Percentiles rank a stretch among this genome's conserved stretches.
Conservation (phyloP, 176 grass and related monocot genomes). For the Cocos nucifera region DNA sequence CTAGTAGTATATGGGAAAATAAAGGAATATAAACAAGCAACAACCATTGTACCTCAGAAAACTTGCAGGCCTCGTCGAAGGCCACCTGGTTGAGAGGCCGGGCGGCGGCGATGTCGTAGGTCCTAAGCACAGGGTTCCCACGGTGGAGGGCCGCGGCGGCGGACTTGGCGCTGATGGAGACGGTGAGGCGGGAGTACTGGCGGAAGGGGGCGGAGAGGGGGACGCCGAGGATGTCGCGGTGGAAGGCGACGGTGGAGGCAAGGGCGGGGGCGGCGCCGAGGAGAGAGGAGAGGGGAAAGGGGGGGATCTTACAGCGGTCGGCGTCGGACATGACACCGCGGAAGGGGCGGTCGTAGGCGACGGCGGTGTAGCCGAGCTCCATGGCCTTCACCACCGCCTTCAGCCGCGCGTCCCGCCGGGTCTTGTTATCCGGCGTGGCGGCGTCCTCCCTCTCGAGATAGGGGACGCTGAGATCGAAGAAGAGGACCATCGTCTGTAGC, state of each 20-base stretch:
- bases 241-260: slow-evolving; percentile 36
- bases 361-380: slow-evolving; percentile 22
- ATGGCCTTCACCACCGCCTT: slow-evolving; percentile 16
- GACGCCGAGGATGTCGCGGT: slow-evolving; percentile 29
- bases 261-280: slow-evolving; percentile 35
- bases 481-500: slow-evolving; percentile 17
- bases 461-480: slow-evolving; percentile 54
- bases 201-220: slow-evolving; percentile 34
- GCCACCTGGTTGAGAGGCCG: slow-evolving; percentile 47
- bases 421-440: slow-evolving; percentile 6
- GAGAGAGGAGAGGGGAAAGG: slow-evolving; percentile 41
- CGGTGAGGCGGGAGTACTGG: slow-evolving; percentile 63
- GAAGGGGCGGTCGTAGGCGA: slow-evolving; percentile 48
- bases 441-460: slow-evolving; percentile 14
- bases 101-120: slow-evolving; percentile 56
- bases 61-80: slow-evolving; percentile 65
- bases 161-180: slow-evolving; percentile 41
- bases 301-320: slow-evolving; percentile 31
- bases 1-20: neutral
- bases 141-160: slow-evolving; percentile 22
- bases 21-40: neutral
- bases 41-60: slow-evolving; percentile 15
- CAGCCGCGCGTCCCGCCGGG: slow-evolving; percentile 7
- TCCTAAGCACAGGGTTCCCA: slow-evolving; percentile 37
- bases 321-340: slow-evolving; percentile 50